Base-by-base conservation (phyloP, 768 basidiomycete genomes). In the Lentinula lateritia region DNA sequence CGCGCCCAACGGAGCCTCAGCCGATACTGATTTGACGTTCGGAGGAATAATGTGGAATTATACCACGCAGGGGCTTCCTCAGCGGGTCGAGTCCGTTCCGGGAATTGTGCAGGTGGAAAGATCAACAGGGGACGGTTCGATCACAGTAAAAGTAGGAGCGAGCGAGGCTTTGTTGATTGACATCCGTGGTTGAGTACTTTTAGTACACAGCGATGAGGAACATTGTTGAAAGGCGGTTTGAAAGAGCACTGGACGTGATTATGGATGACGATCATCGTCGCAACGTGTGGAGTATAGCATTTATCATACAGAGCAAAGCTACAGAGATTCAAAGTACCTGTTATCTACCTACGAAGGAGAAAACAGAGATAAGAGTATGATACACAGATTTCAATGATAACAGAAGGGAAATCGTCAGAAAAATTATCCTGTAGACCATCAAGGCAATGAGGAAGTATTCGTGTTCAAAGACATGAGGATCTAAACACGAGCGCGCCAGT, bases 21-120 rank as follows among this genome's bases (percentile, higher is more conserved):
- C 56, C 7, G 56, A 58, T 16, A 58, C 10, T 20, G 28, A 46
- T 3, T 16, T 58, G 42, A 58, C 43, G 16, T 58, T 58, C 34
- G 56, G 56, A 32, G 56, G 56, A 15, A 20, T 58, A 5, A 58
- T 58, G 56, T 58, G 56, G 56, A 58, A 58, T 58, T 58, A 15
- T 46, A 58, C 56, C 16, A 58, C 56, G 2, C 42, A 35, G 16
- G 56, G 56, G 16, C 34, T 58, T n/a, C 56, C 56, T 10, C 28
- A 45, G 56, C 23, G 23, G 20, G 45, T 58, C 8, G 10, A 43
- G 42, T 10, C 15, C 15, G 56, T 58, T 6, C 56, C 56, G 16
- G 56, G 56, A 16, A 48, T 18, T 43, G 42, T 34, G 13, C 2
- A 7, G 10, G 56, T 58, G 32, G n/a, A 41, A 13, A 58, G 56